Evolutionary conservation across 2,329 filamentous ascomycete genomes (phyloP), one percentile per base, ranked within the genome.

Genomic region (Dichotomopilus funicola): DNA sequence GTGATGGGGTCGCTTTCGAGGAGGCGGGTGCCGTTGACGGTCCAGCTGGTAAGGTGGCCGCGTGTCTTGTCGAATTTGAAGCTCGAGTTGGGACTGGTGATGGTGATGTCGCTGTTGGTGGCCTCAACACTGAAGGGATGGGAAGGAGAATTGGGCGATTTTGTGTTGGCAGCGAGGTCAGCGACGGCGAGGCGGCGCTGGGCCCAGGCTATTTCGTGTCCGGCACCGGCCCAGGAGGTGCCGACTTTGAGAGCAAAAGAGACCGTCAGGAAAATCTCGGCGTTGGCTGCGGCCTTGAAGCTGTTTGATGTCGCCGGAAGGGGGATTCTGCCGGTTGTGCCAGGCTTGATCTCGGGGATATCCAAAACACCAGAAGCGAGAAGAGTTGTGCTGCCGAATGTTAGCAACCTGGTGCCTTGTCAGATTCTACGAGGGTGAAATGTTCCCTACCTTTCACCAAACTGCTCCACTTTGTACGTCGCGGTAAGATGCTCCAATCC

Each of bases 161-260:
- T 27, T 27, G 19, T 27, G 19, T 27, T 27, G 19, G 19, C 19
- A 27, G 19, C 38, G 53, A 43, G 59, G 51, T 70, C 60, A 27
- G 61, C 59, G 43, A 64, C 64, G 8, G 66, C 68, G 3, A 78
- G 65, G 8, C 73, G 72, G 44, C 72, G 68, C 56, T 85, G 79
- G 47, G 70, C 71, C 75, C 79, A 82, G 3, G 80, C 78, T 31
- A 83, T 68, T 59, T 81, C 79, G 57, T 83, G 78, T 0, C 77
- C 74, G 1, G 71, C 64, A 0, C 75, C 63, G 36, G 78, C 76
- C 82, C 82, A 86, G 0, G 68, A 59, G 0, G 75, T 73, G 4
- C 71, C 61, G 51, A 72, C 61, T 55, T 72, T 71, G 34, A 78
- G 71, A 4, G 66, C 63, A 54, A 83, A 70, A 1, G 69, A 70